Conservation (phyloP, 768 basidiomycete species). For the Suillus hirtellus region DNA sequence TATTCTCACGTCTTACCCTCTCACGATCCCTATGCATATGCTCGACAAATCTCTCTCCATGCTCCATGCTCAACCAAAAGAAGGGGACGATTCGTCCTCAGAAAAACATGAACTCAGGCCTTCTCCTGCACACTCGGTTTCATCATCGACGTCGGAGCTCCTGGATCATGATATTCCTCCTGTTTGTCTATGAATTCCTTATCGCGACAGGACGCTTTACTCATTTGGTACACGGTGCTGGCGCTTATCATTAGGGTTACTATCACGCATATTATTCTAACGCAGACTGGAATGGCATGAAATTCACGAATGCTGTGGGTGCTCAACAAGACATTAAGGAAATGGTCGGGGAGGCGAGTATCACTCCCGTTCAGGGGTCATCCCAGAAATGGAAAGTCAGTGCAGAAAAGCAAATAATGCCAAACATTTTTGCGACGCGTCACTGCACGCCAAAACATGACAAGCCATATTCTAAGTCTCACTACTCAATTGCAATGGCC, state of each 20-base stretch:
- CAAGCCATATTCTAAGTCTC: constrained; percentile 42
- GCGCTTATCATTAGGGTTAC: constrained; percentile 45
- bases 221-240: constrained; percentile 48
- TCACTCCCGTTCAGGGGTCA: constrained; percentile 21
- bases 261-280: constrained; percentile 40
- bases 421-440: constrained; percentile 67
- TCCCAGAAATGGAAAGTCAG: constrained; percentile 20
- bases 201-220: constrained; percentile 37
- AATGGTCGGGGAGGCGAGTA: background rate
- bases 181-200: constrained; percentile 52
- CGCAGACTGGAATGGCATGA: constrained; percentile 30
- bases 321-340: constrained; percentile 4
- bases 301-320: constrained; percentile 15
- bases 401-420: constrained; percentile 31
- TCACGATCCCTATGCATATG: constrained; percentile 48
- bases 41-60: constrained; percentile 37
- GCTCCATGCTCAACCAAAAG: constrained; percentile 31
- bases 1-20: constrained; percentile 49
- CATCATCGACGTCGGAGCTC: constrained; percentile 29
- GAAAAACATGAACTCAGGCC: constrained; percentile 33
- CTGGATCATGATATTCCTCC: constrained; percentile 38
- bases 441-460: constrained; percentile 35
- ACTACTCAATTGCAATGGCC: constrained; percentile 58
- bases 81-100: constrained; percentile 28
- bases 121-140: constrained; percentile 23